These are phyloP conservation scores for Cordyceps cicadae DNA, from an alignment of 2,329 filamentous ascomycete species.

Conservation along the genomic window DNA sequence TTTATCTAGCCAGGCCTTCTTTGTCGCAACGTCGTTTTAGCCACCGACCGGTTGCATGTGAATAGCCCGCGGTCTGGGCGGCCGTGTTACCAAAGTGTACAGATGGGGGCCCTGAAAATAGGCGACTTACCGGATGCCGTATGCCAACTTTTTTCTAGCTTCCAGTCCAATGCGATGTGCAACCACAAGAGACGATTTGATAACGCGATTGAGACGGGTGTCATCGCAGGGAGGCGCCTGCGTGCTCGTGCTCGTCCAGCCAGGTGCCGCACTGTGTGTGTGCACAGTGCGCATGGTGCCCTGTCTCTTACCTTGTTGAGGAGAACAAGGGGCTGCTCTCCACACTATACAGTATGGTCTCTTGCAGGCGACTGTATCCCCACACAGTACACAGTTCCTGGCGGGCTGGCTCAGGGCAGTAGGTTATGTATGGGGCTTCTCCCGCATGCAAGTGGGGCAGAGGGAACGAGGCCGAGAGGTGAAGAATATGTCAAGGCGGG, in stretches of 20 bases:
- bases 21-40: no score
- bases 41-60: no score
- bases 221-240: neutral
- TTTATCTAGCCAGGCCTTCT: no score
- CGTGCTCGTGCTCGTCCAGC: neutral
- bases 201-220: neutral
- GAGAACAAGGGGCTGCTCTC: neutral
- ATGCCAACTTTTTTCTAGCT: neutral
- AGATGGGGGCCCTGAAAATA: neutral
- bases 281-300: no score
- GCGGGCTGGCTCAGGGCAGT: neutral
- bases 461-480: neutral
- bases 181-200: neutral
- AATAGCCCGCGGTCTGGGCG: neutral
- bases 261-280: neutral
- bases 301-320: neutral
- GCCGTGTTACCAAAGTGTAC: neutral
- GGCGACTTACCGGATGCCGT: neutral
- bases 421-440: neutral
- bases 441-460: neutral
- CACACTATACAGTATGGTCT: constrained; percentile 1
- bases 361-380: neutral
- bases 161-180: neutral
- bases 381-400: neutral
- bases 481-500: neutral